phyloP scores from a whole-genome alignment of 495 filamentous ascomycete species.

The Aspergillus steynii region DNA sequence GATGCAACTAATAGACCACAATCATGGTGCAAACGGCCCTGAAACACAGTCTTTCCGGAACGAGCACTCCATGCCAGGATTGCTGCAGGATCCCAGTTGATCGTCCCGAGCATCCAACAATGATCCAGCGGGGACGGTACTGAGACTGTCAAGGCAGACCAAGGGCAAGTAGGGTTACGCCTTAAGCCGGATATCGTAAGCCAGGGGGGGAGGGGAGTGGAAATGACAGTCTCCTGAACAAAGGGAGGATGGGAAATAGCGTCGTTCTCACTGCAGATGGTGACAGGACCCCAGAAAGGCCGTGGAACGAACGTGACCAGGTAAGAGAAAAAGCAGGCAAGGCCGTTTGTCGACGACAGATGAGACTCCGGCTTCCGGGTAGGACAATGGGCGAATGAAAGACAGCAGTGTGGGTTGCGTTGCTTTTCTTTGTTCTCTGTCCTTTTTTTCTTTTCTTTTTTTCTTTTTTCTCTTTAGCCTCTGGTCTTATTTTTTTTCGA shows the following conservation, averaged over 20 bases:
- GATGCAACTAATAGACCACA: slow-evolving; percentile 27
- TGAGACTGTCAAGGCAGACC: slow-evolving; percentile 11
- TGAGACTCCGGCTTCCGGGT: slow-evolving; percentile 13
- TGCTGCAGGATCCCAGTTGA: slow-evolving; percentile 34
- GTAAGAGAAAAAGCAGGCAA: slow-evolving; percentile 19
- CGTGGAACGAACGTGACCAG: slow-evolving; percentile 10
- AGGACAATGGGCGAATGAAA: slow-evolving; percentile 15
- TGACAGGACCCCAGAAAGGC: slow-evolving; percentile 14
- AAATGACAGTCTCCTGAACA: slow-evolving; percentile 4
- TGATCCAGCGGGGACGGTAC: slow-evolving; percentile 7
- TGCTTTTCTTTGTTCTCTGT: slow-evolving; percentile 15
- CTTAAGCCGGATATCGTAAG: slow-evolving; percentile 5
- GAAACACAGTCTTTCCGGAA: slow-evolving; percentile 27
- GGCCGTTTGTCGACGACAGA: slow-evolving; percentile 22
- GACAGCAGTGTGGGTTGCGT: slow-evolving; percentile 11
- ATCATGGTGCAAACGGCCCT: slow-evolving; percentile 34
- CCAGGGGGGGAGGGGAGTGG: slow-evolving; percentile 9
- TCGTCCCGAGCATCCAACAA: slow-evolving; percentile 25
- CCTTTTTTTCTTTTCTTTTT: slow-evolving; percentile 3
- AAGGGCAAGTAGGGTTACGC: slow-evolving; percentile 3
- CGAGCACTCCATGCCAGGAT: slow-evolving; percentile 36
- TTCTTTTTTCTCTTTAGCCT: slow-evolving; percentile 2
- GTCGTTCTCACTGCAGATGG: slow-evolving; percentile 17
- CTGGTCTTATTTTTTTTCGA: slow-evolving; percentile 3
- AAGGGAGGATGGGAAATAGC: slow-evolving; percentile 9